Conservation (phyloP, 306 rosid genomes). For the Begonia peltatifolia region DNA sequence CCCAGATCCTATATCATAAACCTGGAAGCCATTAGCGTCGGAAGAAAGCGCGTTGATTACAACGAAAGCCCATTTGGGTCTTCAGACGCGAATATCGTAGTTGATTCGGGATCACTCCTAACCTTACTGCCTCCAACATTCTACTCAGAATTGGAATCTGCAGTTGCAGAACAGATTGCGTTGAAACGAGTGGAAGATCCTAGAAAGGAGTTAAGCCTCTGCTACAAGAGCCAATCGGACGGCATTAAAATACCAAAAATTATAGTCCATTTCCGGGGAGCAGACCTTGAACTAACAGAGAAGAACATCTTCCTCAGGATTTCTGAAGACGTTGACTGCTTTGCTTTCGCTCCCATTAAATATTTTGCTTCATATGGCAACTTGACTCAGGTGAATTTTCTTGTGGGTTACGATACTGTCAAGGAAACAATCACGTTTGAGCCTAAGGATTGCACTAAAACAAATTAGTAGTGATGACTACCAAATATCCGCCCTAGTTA, state of each 20-base stretch:
- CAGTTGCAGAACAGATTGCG: background rate
- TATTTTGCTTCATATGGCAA: constrained; percentile 22
- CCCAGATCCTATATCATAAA: constrained; percentile 11
- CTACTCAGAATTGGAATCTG: constrained; percentile 3
- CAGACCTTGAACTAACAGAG: background rate
- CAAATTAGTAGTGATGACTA: no score
- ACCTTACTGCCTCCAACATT: background rate
- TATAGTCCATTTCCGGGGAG: constrained; percentile 12
- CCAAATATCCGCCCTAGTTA: no score
- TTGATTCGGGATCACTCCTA: constrained; percentile 27
- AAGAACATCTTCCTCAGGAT: constrained; percentile 17
- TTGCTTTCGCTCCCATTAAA: constrained; percentile 10
- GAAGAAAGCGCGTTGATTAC: background rate
- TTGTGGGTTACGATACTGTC: constrained; percentile 39
- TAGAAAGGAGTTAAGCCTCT: background rate
- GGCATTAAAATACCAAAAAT: constrained; percentile 3
- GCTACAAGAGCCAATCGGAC: background rate
- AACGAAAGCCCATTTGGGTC: background rate
- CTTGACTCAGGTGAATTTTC: constrained; percentile 27
- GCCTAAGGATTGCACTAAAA: constrained; percentile 17
- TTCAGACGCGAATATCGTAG: constrained; percentile 9
- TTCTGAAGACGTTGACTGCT: constrained; percentile 15
- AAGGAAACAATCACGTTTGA: constrained; percentile 23
- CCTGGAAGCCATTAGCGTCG: constrained; percentile 21
- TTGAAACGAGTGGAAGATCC: background rate